These are phyloP conservation scores for Elymus sibiricus DNA, from an alignment of 176 grass and related monocot species.

Conservation along the genomic window DNA sequence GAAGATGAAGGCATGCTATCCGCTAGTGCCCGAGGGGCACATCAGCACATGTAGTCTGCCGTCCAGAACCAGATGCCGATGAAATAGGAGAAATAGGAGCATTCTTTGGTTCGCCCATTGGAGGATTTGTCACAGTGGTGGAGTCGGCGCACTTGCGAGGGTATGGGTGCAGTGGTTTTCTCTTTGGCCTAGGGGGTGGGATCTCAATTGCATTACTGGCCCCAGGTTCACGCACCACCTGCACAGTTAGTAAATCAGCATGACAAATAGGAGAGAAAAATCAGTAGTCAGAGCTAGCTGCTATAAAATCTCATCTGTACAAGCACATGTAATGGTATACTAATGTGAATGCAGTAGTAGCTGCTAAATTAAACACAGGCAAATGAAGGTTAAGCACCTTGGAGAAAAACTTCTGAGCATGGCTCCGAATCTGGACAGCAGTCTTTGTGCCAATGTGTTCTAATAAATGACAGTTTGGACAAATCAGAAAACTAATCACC, in stretches of 20 bases:
- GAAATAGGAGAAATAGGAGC: slow-evolving; percentile 10
- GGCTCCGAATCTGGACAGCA: slow-evolving; percentile 90
- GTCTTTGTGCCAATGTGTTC: slow-evolving; percentile 95
- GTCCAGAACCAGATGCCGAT: slow-evolving; percentile 38
- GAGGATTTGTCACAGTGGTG: background rate
- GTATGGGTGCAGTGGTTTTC: slow-evolving; percentile 79
- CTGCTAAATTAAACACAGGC: background rate
- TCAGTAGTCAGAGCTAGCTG: too few relatives aligned
- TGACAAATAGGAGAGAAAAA: background rate
- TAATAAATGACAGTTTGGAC: slow-evolving; percentile 29
- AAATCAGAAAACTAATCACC: too few relatives aligned
- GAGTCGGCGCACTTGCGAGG: slow-evolving; percentile 64
- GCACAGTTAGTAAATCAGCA: background rate
- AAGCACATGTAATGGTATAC: too few relatives aligned
- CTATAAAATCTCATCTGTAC: too few relatives aligned
- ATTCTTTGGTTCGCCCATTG: slow-evolving; percentile 10
- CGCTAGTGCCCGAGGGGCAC: too few relatives aligned
- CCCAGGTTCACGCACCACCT: slow-evolving; percentile 55
- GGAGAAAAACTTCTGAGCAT: slow-evolving; percentile 98
- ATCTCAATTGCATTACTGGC: slow-evolving; percentile 50
- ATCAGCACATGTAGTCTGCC: too few relatives aligned
- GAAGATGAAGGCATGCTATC: too few relatives aligned
- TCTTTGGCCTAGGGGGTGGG: slow-evolving; percentile 88
- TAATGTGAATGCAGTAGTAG: too few relatives aligned
- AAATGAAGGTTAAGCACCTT: slow-evolving; percentile 52